Percentiles rank a stretch among this genome's conserved stretches.
phyloP scores from a whole-genome alignment of 495 filamentous ascomycete species.

The Cercophora newfieldiana region DNA sequence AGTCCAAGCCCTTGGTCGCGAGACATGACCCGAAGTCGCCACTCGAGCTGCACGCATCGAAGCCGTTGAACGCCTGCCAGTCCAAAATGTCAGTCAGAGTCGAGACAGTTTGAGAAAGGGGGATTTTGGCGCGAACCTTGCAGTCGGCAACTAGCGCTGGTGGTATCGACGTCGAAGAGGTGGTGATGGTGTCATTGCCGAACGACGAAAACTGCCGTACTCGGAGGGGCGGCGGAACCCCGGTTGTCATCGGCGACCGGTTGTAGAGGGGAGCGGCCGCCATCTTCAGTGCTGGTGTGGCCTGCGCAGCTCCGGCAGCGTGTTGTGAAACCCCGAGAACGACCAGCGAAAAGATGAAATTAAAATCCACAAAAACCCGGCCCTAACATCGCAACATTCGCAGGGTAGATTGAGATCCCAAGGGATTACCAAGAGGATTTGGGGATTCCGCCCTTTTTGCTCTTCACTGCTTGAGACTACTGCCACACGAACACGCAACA shows the following conservation, averaged over 20 bases:
- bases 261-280: background rate
- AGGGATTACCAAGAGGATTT: background rate
- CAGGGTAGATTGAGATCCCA: background rate
- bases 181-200: background rate
- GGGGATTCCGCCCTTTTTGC: background rate
- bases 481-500: background rate
- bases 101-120: background rate
- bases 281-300: background rate
- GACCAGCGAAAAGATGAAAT: background rate
- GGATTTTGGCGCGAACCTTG: background rate
- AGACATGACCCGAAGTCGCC: slow-evolving; percentile 28
- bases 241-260: background rate
- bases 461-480: background rate
- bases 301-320: background rate
- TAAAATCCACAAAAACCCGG: background rate
- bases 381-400: background rate
- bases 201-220: background rate
- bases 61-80: slow-evolving; percentile 26
- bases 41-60: slow-evolving; percentile 24
- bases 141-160: background rate
- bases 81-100: background rate
- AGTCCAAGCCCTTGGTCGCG: slow-evolving; percentile 7
- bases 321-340: background rate
- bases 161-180: background rate
- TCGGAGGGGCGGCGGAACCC: background rate